A percentile compares a stretch with the other conserved stretches of the same genome.
These are phyloP conservation scores for Tricholoma furcatifolium DNA, from an alignment of 768 basidiomycete genomes.

Conservation along the genomic window DNA sequence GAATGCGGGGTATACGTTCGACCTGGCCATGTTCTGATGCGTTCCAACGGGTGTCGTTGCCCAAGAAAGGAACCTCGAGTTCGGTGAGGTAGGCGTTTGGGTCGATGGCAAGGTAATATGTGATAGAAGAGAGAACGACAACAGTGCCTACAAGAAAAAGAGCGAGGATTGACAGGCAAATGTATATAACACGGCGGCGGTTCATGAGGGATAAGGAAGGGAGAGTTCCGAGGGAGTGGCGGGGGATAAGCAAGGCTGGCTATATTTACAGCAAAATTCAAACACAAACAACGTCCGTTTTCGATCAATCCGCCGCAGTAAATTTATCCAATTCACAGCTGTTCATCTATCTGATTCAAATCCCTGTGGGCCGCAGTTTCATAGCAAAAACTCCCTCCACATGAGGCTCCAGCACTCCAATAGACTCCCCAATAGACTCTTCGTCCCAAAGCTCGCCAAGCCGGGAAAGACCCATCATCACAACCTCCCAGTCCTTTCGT, in stretches of 20 bases:
- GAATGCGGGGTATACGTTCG: constrained; percentile 85
- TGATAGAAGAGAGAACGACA: constrained; percentile 86
- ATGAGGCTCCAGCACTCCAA: constrained; percentile 47
- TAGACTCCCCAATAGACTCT: constrained; percentile 47
- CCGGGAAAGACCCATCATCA: constrained; percentile 40
- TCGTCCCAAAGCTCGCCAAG: constrained; percentile 57
- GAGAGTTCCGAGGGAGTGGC: constrained; percentile 1
- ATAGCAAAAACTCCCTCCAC: constrained; percentile 46
- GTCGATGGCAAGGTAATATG: constrained; percentile 86
- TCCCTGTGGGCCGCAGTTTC: constrained; percentile 38
- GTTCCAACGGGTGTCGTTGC: constrained; percentile 60
- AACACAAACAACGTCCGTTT: constrained; percentile 1
- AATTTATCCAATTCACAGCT: background rate
- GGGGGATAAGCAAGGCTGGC: background rate
- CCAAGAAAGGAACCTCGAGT: constrained; percentile 61
- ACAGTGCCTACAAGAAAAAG: constrained; percentile 86
- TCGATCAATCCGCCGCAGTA: constrained; percentile 10
- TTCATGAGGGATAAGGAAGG: constrained; percentile 34
- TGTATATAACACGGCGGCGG: constrained; percentile 42
- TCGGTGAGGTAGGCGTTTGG: constrained; percentile 78
- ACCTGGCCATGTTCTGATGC: constrained; percentile 56
- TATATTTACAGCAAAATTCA: constrained; percentile 3
- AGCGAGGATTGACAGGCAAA: constrained; percentile 53
- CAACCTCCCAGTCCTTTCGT: constrained; percentile 62
- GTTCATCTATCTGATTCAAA: too few relatives aligned